A percentile compares a stretch with the other conserved stretches of the same genome.
Conservation (phyloP, 352 stramenopile species). For the Phytophthora capsici region DNA sequence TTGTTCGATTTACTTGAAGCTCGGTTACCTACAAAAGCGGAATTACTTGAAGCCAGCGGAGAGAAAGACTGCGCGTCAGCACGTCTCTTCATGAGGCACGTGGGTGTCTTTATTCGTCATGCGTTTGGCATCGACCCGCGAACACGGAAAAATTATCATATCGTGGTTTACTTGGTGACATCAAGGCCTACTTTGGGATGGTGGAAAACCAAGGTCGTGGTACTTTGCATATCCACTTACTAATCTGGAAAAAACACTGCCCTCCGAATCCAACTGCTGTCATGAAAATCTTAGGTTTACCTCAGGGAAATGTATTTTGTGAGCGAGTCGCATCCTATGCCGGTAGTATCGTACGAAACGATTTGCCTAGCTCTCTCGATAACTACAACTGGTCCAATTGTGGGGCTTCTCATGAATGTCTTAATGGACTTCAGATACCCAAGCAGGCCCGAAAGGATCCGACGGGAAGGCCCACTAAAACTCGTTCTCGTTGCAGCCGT, state of each 20-base stretch:
- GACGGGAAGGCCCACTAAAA: neutral
- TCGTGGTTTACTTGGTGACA: neutral
- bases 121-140: constrained; percentile 6
- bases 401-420: neutral
- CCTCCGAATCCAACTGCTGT: neutral
- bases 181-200: constrained; percentile 15
- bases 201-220: constrained; percentile 9
- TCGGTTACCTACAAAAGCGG: constrained; percentile 1
- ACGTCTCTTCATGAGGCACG: constrained; percentile 12
- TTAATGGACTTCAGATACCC: neutral
- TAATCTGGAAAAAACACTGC: constrained; percentile 8
- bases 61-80: constrained; percentile 10
- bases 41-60: constrained; percentile 1
- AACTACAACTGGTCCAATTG: neutral
- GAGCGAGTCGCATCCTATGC: neutral
- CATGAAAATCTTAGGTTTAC: neutral
- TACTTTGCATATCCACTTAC: constrained; percentile 12
- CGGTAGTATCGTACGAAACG: neutral
- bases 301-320: neutral
- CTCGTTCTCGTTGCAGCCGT: neutral
- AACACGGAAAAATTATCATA: neutral
- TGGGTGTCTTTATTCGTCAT: constrained; percentile 5
- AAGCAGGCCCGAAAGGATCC: neutral
- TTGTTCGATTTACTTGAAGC: constrained; percentile 4
- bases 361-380: neutral